Percentiles rank a stretch among this genome's conserved stretches.
phyloP scores from a whole-genome alignment of 2,329 filamentous ascomycete species.

The Aureobasidium subglaciale region DNA sequence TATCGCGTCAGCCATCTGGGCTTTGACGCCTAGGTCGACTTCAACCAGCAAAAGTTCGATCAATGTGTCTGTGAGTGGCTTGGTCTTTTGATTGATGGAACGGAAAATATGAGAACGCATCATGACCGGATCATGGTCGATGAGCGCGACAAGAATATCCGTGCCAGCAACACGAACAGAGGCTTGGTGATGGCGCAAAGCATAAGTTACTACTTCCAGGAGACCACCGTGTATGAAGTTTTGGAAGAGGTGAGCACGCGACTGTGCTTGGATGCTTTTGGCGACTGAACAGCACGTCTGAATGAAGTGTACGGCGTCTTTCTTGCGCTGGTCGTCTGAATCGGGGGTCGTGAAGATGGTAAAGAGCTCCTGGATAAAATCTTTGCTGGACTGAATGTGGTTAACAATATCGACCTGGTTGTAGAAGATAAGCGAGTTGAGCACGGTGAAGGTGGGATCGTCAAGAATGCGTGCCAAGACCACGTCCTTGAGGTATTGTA shows the following conservation, averaged over 20 bases:
- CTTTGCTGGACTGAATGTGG: conserved; percentile 75
- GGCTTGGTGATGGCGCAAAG: conserved; percentile 76
- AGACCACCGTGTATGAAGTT: conserved; percentile 86
- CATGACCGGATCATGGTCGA: conserved; percentile 93
- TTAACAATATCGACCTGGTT: conserved; percentile 97
- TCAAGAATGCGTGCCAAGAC: conserved; percentile 92
- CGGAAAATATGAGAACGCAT: conserved; percentile 90
- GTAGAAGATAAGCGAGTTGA: conserved; percentile 98
- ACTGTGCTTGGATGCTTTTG: conserved; percentile 84
- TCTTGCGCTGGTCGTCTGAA: conserved; percentile 64
- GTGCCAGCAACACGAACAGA: conserved; percentile 84
- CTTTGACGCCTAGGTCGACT: conserved; percentile 88
- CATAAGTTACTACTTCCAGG: conserved; percentile 84
- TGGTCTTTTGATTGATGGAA: conserved; percentile 78
- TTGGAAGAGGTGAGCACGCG: conserved; percentile 73
- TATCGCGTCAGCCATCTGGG: conserved; percentile 89
- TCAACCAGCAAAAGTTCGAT: conserved; percentile 89
- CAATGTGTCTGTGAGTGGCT: conserved; percentile 80
- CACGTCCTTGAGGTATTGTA: conserved; percentile 98
- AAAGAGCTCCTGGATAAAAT: conserved; percentile 80
- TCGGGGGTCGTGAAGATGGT: conserved; percentile 67
- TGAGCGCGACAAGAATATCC: conserved; percentile 86
- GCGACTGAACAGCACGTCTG: conserved; percentile 92
- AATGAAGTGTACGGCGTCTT: conserved; percentile 91
- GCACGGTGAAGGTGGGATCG: conserved; percentile 92